Base-by-base conservation (phyloP, 352 stramenopile species). In the Pythium rishiriense region DNA sequence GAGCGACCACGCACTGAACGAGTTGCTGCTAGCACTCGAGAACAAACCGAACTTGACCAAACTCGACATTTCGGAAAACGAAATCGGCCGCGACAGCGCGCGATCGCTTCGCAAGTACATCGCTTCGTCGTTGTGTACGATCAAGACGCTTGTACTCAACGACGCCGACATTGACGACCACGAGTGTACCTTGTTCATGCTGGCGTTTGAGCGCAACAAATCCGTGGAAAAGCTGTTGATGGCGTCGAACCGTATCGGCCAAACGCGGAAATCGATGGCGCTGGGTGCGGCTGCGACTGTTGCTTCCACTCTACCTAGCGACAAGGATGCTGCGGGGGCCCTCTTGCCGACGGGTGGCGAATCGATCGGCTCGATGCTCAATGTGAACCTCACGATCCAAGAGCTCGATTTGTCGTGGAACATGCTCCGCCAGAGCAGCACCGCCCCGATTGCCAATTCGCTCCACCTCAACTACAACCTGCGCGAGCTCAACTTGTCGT, bases 331-430 rank as follows among this genome's bases (percentile, higher is more conserved):
- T 5, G 69, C 85, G 0, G 57, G 65, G 9, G 67, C 53, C 4
- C 41, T 65, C 43, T 35, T 74, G 12, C 54, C 66, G 2, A 90
- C 84, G 0, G 89, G 87, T 3, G 86, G 86, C 0, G 85, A 96
- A 63, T 81, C 86, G 8, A 72, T 96, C 14, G 89, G 79, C 3
- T 62, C 71, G 12, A 95, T 96, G 87, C 74, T 97, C 15, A 82
- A 78, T n/a, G 75, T 83, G 3, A 96, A 97, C 58, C 39, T 85
- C 2, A 87, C 72, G 2, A 78, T 97, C 17, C 69, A 74, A 39
- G 64, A 81, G 6, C 67, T 97, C 4, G 83, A 95, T 62, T 41
- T 97, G n/a, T 90, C 81, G 26, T 97, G 89, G 89, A 97, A 96
- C 58, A 75, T 83, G 45, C 64, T 97, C 6, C 81, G 78, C 9